Evolutionary conservation across 768 basidiomycete genomes (phyloP), one percentile per base, ranked within the genome.

Genomic region (Hygrophorus pudorinus): DNA sequence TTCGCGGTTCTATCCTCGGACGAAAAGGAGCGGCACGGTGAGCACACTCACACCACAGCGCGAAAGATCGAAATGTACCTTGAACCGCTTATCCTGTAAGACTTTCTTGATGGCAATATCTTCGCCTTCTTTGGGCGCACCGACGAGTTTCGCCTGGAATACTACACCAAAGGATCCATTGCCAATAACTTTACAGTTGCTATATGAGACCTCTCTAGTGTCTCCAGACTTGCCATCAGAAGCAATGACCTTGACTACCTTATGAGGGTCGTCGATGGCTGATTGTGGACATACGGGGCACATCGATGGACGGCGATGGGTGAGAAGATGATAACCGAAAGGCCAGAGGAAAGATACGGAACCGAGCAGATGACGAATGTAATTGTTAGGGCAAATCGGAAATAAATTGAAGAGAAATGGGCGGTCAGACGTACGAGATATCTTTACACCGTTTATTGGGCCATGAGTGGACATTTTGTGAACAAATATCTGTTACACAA

Each of bases 91-190:
- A 71, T 99, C 96, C 73, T 99, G 96, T 50, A 99, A 67, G 41
- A 99, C 96, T 73, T 97, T 98, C 88, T 99, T 99, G 77, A 99
- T 99, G 40, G 96, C 96, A 59, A 99, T 96, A 54, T 97, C 91
- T 47, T 85, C 85, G 14, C 68, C 70, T 28, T 76, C 77, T 57
- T 78, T 76, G 35, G 72, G 66, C 6, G 72, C 72, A 11, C 72
- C 71, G 40, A 92, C 71, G 44, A 97, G 79, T 65, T 81, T 90
- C 47, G 93, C 94, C 53, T 92, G 89, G 64, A 93, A 98, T 51
- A 99, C 96, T 63, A 99, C 93, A 54, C 96, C 96, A 58, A 99
- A 99, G 47, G 91, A 94, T 64, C 96, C 96, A 60, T 99, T 98
- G 45, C 96, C 96, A 58, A 93, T 87, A 60, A 99, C 89, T 68